Percentiles rank a stretch among this genome's conserved stretches.
Evolutionary conservation across 202 grass and related monocot genomes (phyloP).

Genomic region (Panicum hallii): DNA sequence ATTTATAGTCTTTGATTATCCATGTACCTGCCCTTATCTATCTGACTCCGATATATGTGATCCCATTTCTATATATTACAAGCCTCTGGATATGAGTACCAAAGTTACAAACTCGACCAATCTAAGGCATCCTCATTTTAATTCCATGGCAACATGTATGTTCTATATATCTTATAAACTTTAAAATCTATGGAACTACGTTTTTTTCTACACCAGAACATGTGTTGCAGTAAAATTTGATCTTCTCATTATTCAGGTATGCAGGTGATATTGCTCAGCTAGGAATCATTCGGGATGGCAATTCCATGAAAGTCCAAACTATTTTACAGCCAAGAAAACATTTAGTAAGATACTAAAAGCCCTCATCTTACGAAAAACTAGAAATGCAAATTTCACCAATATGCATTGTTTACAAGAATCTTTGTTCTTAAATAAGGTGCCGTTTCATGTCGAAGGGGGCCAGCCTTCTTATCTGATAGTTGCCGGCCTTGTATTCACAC

Average conservation of each 20-base stretch:
- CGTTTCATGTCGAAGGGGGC: slow-evolving; percentile 75
- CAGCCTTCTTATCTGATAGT: slow-evolving; percentile 97
- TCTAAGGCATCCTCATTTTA: slow-evolving; percentile 33
- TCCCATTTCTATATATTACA: slow-evolving; percentile 19
- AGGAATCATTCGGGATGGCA: slow-evolving; percentile 85
- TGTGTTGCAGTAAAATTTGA: slow-evolving; percentile 26
- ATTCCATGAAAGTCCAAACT: slow-evolving; percentile 81
- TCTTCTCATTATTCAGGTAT: slow-evolving; percentile 71
- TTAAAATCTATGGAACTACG: not conserved
- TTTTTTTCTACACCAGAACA: slow-evolving; percentile 14
- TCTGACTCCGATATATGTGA: slow-evolving; percentile 15
- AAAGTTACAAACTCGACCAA: slow-evolving; percentile 21
- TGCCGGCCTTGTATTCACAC: slow-evolving; percentile 95
- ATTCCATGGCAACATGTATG: slow-evolving; percentile 21
- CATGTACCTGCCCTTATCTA: not conserved
- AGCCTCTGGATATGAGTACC: slow-evolving; percentile 16
- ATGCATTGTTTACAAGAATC: slow-evolving; percentile 37
- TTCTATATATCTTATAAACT: slow-evolving; percentile 5
- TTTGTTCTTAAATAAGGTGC: slow-evolving; percentile 72
- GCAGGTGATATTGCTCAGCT: slow-evolving; percentile 87
- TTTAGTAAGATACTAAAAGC: slow-evolving; percentile 59
- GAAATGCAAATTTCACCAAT: slow-evolving; percentile 31
- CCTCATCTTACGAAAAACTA: slow-evolving; percentile 32
- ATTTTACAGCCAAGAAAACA: slow-evolving; percentile 77
- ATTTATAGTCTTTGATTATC: slow-evolving; percentile 3